A percentile compares a stretch with the other conserved stretches of the same genome.
phyloP scores from a whole-genome alignment of 768 basidiomycete genomes.

The Polyporus arcularius region DNA sequence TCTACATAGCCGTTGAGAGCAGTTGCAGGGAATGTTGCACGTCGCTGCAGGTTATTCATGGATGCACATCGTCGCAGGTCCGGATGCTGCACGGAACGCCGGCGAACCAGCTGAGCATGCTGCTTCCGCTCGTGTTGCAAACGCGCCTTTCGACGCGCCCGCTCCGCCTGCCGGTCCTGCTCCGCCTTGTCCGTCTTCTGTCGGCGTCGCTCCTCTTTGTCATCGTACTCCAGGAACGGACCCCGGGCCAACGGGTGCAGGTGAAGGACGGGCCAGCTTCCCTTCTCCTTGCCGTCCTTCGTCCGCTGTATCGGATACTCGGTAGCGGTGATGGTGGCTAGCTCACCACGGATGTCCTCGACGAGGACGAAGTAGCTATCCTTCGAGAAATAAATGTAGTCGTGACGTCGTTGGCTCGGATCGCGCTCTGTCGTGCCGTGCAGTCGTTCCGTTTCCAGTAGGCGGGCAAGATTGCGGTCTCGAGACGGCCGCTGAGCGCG shows the following conservation, averaged over 20 bases:
- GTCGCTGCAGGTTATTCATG: conserved; percentile 72
- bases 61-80: conserved; percentile 77
- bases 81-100: conserved; percentile 32
- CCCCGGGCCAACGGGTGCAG: conserved; percentile 74
- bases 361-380: conserved; percentile 80
- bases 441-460: conserved; percentile 79
- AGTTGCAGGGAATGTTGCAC: conserved; percentile 40
- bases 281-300: conserved; percentile 52
- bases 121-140: conserved; percentile 33
- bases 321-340: conserved; percentile 81
- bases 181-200: conserved; percentile 46
- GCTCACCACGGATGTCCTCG: conserved; percentile 84
- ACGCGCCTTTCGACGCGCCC: conserved; percentile 42
- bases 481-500: conserved; percentile 31
- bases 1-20: conserved; percentile 45
- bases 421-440: conserved; percentile 91
- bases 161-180: conserved; percentile 40
- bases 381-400: conserved; percentile 84
- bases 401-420: conserved; percentile 82
- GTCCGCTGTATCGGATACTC: conserved; percentile 69
- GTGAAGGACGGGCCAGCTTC: conserved; percentile 82
- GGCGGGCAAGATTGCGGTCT: conserved; percentile 53
- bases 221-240: conserved; percentile 76
- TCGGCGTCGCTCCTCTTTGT: conserved; percentile 68
- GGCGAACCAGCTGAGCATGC: conserved; percentile 16